phyloP scores from a whole-genome alignment of 148 eudicot genomes.

The Rhododendron molle region DNA sequence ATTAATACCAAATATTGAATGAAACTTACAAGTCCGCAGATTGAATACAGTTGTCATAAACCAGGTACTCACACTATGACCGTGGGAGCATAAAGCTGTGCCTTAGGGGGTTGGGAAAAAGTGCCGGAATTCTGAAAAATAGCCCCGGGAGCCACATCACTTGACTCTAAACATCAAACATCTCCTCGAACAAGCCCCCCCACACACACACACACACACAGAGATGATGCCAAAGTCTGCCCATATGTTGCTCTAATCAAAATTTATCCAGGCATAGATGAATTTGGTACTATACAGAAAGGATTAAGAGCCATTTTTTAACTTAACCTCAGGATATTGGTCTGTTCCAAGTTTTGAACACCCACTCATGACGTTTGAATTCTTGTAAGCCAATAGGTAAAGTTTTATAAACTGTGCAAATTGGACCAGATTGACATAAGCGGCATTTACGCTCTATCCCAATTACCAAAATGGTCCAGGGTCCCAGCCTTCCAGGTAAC shows the following conservation, averaged over 20 bases:
- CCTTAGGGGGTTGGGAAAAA: too few species aligned
- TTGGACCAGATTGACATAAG: not conserved
- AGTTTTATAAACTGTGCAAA: not conserved
- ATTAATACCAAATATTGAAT: too few species aligned
- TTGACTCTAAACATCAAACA: not conserved
- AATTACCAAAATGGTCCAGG: too few species aligned
- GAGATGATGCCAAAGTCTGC: not conserved
- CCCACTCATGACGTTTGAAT: not conserved
- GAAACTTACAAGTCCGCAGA: too few species aligned
- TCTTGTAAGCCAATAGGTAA: not conserved
- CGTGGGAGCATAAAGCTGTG: too few species aligned
- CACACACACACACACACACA: too few species aligned
- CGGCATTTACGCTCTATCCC: not conserved
- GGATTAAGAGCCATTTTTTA: not conserved
- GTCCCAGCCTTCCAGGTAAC: too few species aligned
- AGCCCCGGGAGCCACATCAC: too few species aligned
- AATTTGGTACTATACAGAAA: not conserved
- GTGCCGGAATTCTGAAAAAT: too few species aligned
- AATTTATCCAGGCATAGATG: not conserved
- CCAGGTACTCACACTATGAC: too few species aligned
- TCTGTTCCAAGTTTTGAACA: not conserved
- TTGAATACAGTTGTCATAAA: too few species aligned
- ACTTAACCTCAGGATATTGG: not conserved
- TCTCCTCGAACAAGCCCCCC: too few species aligned
- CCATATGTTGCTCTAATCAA: not conserved